phyloP scores from a whole-genome alignment of 1,284 basidiomycete species.

The Naganishia albida region DNA sequence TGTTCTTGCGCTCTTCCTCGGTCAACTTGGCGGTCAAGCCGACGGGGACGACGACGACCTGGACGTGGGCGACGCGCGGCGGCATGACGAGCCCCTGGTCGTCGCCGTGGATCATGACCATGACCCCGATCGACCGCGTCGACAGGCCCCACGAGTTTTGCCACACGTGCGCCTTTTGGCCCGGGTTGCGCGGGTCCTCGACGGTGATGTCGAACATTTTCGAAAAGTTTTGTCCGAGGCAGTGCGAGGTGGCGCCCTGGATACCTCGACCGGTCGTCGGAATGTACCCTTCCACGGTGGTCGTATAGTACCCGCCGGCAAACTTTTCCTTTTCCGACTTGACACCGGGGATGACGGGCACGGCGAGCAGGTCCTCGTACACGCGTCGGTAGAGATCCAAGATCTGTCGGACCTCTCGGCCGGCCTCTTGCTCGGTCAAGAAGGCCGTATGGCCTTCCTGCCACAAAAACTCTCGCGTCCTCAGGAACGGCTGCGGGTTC shows the following conservation, averaged over 20 bases:
- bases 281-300: conserved; percentile 97
- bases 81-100: conserved; percentile 96
- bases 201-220: conserved; percentile 98
- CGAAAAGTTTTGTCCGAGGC: conserved; percentile 97
- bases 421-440: conserved; percentile 84
- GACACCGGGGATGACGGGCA: conserved; percentile 93
- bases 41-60: conserved; percentile 90
- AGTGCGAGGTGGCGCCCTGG: conserved; percentile 96
- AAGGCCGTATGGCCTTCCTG: conserved; percentile 99
- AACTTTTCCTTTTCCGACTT: conserved; percentile 99
- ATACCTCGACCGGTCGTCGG: conserved; percentile 96
- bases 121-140: conserved; percentile 94
- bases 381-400: conserved; percentile 93
- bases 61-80: conserved; percentile 87
- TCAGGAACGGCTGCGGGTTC: conserved; percentile 98
- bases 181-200: conserved; percentile 78
- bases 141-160: conserved; percentile 99
- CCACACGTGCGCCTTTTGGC: conserved; percentile 71
- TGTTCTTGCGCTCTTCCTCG: conserved; percentile 62
- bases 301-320: conserved; percentile 96
- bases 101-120: conserved; percentile 99
- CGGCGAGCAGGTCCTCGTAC: conserved; percentile 96
- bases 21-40: conserved; percentile 81
- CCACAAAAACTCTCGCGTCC: conserved; percentile 99
- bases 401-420: conserved; percentile 87